Evolutionary conservation across 2,329 filamentous ascomycete genomes (phyloP), one percentile per base, ranked within the genome.

Genomic region (Pseudopyrenochaeta lycopersici): DNA sequence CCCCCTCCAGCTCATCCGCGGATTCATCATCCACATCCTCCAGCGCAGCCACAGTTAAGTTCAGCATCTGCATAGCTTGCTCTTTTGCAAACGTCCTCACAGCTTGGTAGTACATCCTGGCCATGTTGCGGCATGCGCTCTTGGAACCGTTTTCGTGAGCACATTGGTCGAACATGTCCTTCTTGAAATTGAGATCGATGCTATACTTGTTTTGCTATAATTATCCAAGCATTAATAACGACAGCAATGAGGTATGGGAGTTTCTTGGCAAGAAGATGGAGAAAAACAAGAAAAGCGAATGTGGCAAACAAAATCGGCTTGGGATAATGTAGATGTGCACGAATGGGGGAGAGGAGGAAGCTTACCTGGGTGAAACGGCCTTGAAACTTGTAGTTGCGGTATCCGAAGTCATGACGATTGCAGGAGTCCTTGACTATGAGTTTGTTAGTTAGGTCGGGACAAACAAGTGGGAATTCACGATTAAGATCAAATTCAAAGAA

Each of bases 371-470:
- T 55, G 2, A 85, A 84, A 1, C 83, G 78, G 2, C 45, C 70
- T 63, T 85, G 82, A 1, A 46, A 52, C 47, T 82, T 81, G 66
- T 78, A 85, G 72, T 86, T 86, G 18, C 77, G 72, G 58, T 69
- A 69, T 1, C 82, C 83, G 67, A 86, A 85, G 63, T 85, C 84
- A 54, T 86, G 84, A 6, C 84, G 81, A 54, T 82, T 69, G 74
- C 66, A 69, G 7, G 56, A 60, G 39, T 58, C 21, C 21, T 63
- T 35, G 57, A 76, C 58, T 61, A 45, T 2, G n/a, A n/a, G n/a
- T n/a, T n/a, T n/a, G n/a, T n/a, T n/a, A n/a, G n/a, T n/a, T n/a
- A n/a, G n/a, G n/a, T n/a, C n/a, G n/a, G n/a, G n/a, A n/a, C n/a
- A n/a, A n/a, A n/a, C n/a, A n/a, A n/a, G n/a, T n/a, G n/a, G n/a